Evolutionary conservation across 164 flowering plant species (phyloP).

Genomic region (Aristolochia californica): DNA sequence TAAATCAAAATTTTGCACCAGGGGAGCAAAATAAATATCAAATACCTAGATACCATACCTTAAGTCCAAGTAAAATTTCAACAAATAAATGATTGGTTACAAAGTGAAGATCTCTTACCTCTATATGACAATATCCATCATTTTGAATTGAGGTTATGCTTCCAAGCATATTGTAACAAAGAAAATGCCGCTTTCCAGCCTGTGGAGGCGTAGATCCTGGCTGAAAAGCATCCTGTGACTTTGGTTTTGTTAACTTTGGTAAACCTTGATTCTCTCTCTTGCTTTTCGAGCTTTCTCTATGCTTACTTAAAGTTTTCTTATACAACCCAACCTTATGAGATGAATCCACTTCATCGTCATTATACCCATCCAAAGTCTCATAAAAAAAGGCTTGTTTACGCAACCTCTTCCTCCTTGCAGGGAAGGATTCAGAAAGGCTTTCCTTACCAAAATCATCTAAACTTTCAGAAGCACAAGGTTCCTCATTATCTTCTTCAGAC

Average conservation of each 20-base stretch:
- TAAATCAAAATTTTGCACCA: too few relatives aligned
- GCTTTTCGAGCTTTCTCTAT: conserved; percentile 25
- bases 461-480: conserved; percentile 50
- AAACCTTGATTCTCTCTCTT: conserved; percentile 20
- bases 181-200: conserved; percentile 64
- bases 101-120: conserved; percentile 31
- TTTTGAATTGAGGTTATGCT: conserved; percentile 66
- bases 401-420: conserved; percentile 52
- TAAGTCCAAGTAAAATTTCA: too few relatives aligned
- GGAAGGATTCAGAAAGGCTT: conserved; percentile 49
- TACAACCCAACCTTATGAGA: conserved; percentile 31
- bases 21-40: too few relatives aligned
- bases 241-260: conserved; percentile 19
- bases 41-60: too few relatives aligned
- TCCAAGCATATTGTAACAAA: conserved; percentile 97
- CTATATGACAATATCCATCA: conserved; percentile 84
- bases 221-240: conserved; percentile 86
- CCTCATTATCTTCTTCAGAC: conserved; percentile 64
- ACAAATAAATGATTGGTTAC: too few relatives aligned
- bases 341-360: conserved; percentile 24
- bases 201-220: conserved; percentile 80
- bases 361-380: conserved; percentile 36
- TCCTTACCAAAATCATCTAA: conserved; percentile 79
- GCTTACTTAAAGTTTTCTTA: conserved; percentile 30
- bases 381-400: conserved; percentile 38